Base-by-base conservation (phyloP, 257 asterid genomes). In the Ajuga chamaepitys region DNA sequence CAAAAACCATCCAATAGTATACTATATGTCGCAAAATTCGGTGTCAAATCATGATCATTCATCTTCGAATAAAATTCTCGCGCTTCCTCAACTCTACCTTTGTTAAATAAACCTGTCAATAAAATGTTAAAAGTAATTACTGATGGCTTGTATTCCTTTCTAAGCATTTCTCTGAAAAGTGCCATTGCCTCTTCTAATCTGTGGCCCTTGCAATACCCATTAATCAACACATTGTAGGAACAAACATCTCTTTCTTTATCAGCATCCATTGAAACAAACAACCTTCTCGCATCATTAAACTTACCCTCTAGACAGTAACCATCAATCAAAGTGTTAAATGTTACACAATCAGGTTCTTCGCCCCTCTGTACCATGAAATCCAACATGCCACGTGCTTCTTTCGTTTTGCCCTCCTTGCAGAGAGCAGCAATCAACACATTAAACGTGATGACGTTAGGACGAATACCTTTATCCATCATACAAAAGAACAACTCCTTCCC, bases 391-490 rank as follows among this genome's bases (percentile, higher is more conserved):
- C 68, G 67, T 0, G 87, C 95, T 78, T 85, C 90, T 41, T 80
- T 59, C 9, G 80, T 80, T 55, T 76, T 83, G 1, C 95, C 81
- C 20, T 80, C 87, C 77, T 79, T 87, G 73, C 90, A 87, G 12
- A 87, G 90, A 2, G 78, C 79, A 63, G 76, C 69, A 2, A 87
- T 77, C 83, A 87, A 46, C 22, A 79, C 72, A 61, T 79, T 82
- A 47, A 87, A 87, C 0, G 83, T 79, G 50, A 85, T 69, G 10
- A 84, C 86, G 65, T 74, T 82, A 16, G 95, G 97, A 46, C 77
- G 75, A 66, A 85, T 77, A 16, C 95, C 95, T 58, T 78, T 67
- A 78, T 90, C 90, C 57, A 90, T 68, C 97, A 83, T 87, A 37
- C 53, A 65, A 58, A 72, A 62, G 71, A 89, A 85, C 28, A 80